Base-by-base conservation (phyloP, 169 alveolate species). In the Eimeria maxima region DNA sequence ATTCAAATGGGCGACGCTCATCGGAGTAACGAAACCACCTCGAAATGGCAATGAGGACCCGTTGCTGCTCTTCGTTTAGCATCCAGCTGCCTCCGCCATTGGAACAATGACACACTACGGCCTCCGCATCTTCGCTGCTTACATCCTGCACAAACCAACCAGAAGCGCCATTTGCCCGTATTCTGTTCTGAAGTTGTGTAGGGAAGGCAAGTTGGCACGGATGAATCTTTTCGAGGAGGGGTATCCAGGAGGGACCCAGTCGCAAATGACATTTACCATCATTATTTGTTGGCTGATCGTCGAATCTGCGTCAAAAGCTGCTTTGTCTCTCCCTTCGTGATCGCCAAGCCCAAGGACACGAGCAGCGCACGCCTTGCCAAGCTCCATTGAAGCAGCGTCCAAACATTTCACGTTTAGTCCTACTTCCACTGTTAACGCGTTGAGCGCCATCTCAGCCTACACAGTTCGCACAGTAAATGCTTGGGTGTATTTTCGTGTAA, bases 21-120 rank as follows among this genome's bases (percentile, higher is more conserved):
- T 90, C 88, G 73, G 74, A 27, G 76, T 69, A 90, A 44, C 55
- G 76, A 63, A 90, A 71, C 95, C 95, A 90, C 27, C 95, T 22
- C 11, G 87, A 45, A 33, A 71, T 53, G 27, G 89, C 95, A 20
- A 67, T 60, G 4, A 90, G 76, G 44, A 87, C 83, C 33, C 50
- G 83, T 33, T 87, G 94, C 60, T 87, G 94, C 50, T 87, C 94
- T 29, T 42, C 84, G 50, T 87, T 87, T 3, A 87, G 83, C 69
- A n/a, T 87, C 69, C 89, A 80, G 69, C n/a, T 80, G 89, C 89
- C 47, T 10, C 83, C 83, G 69, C 89, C 13, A 24, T 14, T 47
- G 69, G 89, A n/a, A 69, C 89, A 80, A 4, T 45, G n/a, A 3
- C 50, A 84, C 76, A 84, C 38, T 38, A 55, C 29, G 22, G 55